Evolutionary conservation across 495 filamentous ascomycete species (phyloP).

Genomic region (Collariella sp.): DNA sequence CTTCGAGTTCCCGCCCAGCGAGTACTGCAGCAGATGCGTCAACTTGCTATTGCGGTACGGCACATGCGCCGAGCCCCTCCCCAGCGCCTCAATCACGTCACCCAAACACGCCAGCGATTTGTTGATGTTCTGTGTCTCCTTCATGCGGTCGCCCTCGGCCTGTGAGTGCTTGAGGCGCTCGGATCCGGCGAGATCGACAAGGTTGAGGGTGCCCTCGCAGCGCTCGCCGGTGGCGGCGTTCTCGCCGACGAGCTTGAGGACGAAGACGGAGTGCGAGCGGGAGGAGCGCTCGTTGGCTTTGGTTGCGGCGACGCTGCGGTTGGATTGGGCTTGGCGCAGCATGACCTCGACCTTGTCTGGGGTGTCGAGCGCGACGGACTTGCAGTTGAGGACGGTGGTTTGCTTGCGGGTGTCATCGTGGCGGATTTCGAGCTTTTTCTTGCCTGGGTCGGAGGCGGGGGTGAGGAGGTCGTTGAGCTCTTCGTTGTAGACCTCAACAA

Average conservation of each 20-base stretch:
- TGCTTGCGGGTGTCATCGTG: conserved; percentile 75
- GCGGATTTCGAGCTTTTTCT: conserved; percentile 88
- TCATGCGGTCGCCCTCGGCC: conserved; percentile 75
- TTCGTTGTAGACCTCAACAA: conserved; percentile 99
- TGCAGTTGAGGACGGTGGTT: conserved; percentile 78
- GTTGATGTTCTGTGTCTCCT: conserved; percentile 97
- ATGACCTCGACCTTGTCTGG: conserved; percentile 69
- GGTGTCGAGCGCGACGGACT: conserved; percentile 67
- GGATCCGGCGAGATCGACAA: conserved; percentile 91
- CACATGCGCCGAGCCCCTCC: conserved; percentile 77
- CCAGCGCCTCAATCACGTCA: conserved; percentile 87
- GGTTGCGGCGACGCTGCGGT: conserved; percentile 87
- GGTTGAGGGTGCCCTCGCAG: conserved; percentile 87
- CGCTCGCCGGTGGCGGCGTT: conserved; percentile 75
- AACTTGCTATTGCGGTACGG: conserved; percentile 96
- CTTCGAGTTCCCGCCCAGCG: conserved; percentile 88
- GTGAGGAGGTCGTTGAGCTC: conserved; percentile 89
- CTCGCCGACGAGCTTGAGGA: conserved; percentile 75
- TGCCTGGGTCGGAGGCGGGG: conserved; percentile 57
- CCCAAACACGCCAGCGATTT: conserved; percentile 83
- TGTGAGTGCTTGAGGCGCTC: conserved; percentile 81
- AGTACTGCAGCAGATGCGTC: conserved; percentile 92
- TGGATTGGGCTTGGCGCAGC: conserved; percentile 66
- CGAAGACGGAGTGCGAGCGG: conserved; percentile 92
- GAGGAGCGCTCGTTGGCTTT: conserved; percentile 94